Evolutionary conservation across 202 grass and related monocot genomes (phyloP).

Genomic region (Bolboschoenoplectus hybrid): DNA sequence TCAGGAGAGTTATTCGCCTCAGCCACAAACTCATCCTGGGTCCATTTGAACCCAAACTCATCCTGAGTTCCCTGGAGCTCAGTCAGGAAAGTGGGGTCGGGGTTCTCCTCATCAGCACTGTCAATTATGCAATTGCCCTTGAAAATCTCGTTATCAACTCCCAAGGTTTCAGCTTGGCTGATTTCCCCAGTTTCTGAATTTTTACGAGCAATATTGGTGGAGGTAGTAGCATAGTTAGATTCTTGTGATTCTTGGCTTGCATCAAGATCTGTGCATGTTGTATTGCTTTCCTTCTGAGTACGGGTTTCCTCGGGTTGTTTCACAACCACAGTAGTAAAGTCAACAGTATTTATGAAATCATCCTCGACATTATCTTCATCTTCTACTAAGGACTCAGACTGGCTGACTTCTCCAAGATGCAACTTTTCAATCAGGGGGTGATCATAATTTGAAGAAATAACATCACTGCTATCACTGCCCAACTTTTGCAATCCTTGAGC

Average conservation of each 20-base stretch:
- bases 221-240: neutral
- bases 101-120: slow-evolving; percentile 48
- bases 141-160: slow-evolving; percentile 11
- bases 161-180: slow-evolving; percentile 2
- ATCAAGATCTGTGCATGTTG: neutral
- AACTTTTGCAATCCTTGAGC: slow-evolving; percentile 14
- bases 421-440: slow-evolving; percentile 30
- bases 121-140: slow-evolving; percentile 25
- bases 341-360: slow-evolving; percentile 4
- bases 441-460: slow-evolving; percentile 26
- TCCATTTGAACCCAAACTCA: slow-evolving; percentile 22
- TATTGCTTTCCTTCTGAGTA: neutral
- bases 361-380: slow-evolving; percentile 36
- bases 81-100: slow-evolving; percentile 71
- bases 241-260: slow-evolving; percentile 15
- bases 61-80: slow-evolving; percentile 57
- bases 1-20: slow-evolving; percentile 36
- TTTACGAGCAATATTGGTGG: neutral
- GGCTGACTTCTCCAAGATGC: slow-evolving; percentile 36
- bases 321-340: neutral
- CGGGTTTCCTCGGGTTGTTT: slow-evolving; percentile 17
- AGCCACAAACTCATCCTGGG: slow-evolving; percentile 6
- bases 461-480: neutral
- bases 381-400: slow-evolving; percentile 37
- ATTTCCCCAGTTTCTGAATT: slow-evolving; percentile 26